phyloP scores from a whole-genome alignment of 176 grass and related monocot species.

The Eleusine coracana region DNA sequence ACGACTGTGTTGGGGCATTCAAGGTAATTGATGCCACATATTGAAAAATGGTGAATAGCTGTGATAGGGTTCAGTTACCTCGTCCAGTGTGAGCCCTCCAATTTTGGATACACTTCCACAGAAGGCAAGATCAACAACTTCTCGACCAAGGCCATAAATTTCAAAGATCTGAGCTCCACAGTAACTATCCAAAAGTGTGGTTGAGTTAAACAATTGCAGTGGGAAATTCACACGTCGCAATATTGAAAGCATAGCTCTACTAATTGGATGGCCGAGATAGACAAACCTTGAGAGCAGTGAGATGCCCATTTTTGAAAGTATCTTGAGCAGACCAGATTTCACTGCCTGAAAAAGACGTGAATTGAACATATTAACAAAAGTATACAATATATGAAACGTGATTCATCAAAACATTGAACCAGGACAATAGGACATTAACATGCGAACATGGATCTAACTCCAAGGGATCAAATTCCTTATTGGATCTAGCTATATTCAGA shows the following conservation, averaged over 20 bases:
- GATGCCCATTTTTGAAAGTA: slow-evolving; percentile 99
- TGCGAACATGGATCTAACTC: neutral
- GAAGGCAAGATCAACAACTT: slow-evolving; percentile 94
- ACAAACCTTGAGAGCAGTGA: slow-evolving; percentile 99
- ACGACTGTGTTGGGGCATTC: neutral
- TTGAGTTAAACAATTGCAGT: slow-evolving; percentile 43
- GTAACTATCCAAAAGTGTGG: slow-evolving; percentile 67
- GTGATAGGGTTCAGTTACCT: slow-evolving; percentile 58
- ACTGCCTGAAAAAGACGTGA: slow-evolving; percentile 77
- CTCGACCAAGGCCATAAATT: slow-evolving; percentile 99
- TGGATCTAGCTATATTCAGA: slow-evolving; percentile 18
- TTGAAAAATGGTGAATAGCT: slow-evolving; percentile 17
- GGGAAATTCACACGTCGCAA: slow-evolving; percentile 26
- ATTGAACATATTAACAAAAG: slow-evolving; percentile 33
- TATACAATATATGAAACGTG: slow-evolving; percentile 31
- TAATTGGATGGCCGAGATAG: slow-evolving; percentile 37
- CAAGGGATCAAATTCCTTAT: slow-evolving; percentile 19
- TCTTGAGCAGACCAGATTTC: slow-evolving; percentile 95
- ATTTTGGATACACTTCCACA: slow-evolving; percentile 99
- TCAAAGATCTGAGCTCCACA: slow-evolving; percentile 99
- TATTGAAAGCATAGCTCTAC: slow-evolving; percentile 14
- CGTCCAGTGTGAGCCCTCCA: slow-evolving; percentile 93
- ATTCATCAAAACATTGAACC: neutral
- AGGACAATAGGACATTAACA: slow-evolving; percentile 3
- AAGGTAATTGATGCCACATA: slow-evolving; percentile 16